Evolutionary conservation across 2,329 filamentous ascomycete species (phyloP), one percentile per base, ranked within the genome.

Genomic region (Verticillium nonalfalfae): DNA sequence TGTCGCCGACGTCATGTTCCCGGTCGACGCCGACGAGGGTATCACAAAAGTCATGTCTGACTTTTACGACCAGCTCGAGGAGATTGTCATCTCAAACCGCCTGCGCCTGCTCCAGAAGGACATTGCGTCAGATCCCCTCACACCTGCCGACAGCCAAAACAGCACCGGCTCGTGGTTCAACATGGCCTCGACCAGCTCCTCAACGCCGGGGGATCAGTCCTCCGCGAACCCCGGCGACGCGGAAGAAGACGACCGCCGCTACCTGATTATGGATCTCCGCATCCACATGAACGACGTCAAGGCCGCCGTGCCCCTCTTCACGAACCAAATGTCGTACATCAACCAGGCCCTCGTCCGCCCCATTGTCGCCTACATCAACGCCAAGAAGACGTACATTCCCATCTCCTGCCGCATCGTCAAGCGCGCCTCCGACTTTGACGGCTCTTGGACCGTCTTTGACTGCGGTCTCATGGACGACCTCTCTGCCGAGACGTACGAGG

Each of bases 291-390:
- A 97, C 76, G 92, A 97, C 67, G 93, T 97, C 55, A 91, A 93
- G 67, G 95, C 95, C 34, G 89, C 90, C 2, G 93, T 99, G 1
- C 95, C 95, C 1, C 84, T 98, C 58, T 98, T 99, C 77, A 96
- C 90, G 1, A 89, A 86, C 15, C 90, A 97, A 71, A 85, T 98
- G 57, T 96, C 92, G 1, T 99, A 98, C 73, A 90, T 97, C 69
- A 98, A 97, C 75, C 96, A 96, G 73, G 93, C 95, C 1, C 86
- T 98, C 4, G 91, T 98, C 39, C 87, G 95, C 4, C 95, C 95
- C 15, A 99, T 99, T 64, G 93, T 99, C 50, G 95, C 95, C 7
- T 99, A 98, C 74, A 98, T 99, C 76, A 99, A 99, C 75, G 91
- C 92, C 52, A 91, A 93, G 73, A 89, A 89, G 71, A 96, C 94